Evolutionary conservation across 805 yeast species (phyloP).

Genomic region (Yarrowia porcina): DNA sequence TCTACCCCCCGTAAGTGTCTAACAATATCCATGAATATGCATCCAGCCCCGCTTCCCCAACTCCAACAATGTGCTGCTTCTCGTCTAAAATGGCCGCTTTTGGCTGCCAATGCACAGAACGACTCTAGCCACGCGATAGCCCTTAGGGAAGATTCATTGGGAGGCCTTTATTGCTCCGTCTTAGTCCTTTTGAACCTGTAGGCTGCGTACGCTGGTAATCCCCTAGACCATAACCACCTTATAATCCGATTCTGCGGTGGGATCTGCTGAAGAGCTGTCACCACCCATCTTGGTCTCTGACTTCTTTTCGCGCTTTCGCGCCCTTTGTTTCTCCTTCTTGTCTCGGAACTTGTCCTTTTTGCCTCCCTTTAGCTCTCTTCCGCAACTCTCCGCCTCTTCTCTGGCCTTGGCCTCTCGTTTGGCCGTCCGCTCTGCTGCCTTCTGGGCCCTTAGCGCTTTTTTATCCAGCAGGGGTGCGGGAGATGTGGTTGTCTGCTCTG

Average conservation of each 20-base stretch:
- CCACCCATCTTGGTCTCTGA: not conserved
- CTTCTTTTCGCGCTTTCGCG: conserved; percentile 32
- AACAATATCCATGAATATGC: too few relatives aligned
- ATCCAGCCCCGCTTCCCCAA: too few relatives aligned
- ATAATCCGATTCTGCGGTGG: not conserved
- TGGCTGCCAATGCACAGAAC: too few relatives aligned
- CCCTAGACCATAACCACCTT: conserved; percentile 16
- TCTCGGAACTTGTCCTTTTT: conserved; percentile 30
- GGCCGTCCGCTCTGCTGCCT: not conserved
- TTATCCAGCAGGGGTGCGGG: not conserved
- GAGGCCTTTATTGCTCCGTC: too few relatives aligned
- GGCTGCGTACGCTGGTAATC: too few relatives aligned
- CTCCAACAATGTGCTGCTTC: too few relatives aligned
- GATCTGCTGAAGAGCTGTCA: not conserved
- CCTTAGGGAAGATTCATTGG: too few relatives aligned
- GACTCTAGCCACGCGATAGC: too few relatives aligned
- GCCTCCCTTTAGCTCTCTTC: not conserved
- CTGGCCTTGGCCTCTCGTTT: conserved; percentile 5
- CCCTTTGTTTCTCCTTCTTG: conserved; percentile 32
- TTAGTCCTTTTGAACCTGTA: too few relatives aligned
- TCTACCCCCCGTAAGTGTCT: too few relatives aligned
- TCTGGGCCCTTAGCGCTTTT: not conserved
- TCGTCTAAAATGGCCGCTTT: too few relatives aligned
- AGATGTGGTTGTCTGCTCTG: not conserved
- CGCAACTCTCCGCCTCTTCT: not conserved